A percentile compares a stretch with the other conserved stretches of the same genome.
Conservation (phyloP, 2,329 filamentous ascomycete genomes). For the Aspergillus brasiliensis region DNA sequence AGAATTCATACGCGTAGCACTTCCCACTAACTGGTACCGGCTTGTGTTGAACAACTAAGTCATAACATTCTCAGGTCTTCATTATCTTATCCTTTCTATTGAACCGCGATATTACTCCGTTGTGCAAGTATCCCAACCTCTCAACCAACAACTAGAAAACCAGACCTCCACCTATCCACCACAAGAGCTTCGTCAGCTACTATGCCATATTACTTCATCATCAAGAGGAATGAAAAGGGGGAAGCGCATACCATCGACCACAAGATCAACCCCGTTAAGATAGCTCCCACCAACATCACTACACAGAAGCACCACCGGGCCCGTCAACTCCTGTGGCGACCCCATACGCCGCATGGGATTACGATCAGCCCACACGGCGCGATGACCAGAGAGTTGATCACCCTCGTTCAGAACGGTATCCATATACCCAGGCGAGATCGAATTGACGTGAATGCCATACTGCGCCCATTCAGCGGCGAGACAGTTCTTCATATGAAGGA, state of each 20-base stretch:
- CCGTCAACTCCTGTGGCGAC: conserved; percentile 62
- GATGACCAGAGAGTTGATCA: conserved; percentile 55
- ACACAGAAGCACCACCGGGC: conserved; percentile 62
- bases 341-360: conserved; percentile 69
- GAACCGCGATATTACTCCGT: no score
- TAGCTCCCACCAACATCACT: conserved; percentile 64
- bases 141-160: no score
- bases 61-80: no score
- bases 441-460: conserved; percentile 71
- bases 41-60: no score
- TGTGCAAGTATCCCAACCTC: no score
- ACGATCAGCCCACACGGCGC: conserved; percentile 58
- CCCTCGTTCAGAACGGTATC: conserved; percentile 73
- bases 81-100: no score
- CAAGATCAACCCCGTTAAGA: conserved; percentile 68
- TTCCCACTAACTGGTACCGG: no score
- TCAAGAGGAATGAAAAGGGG: not conserved
- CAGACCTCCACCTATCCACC: no score
- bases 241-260: conserved; percentile 57
- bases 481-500: conserved; percentile 64
- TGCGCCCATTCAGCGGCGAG: conserved; percentile 73
- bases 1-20: no score
- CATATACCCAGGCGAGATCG: conserved; percentile 73
- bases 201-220: no score
- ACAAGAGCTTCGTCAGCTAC: no score